Percentiles rank a stretch among this genome's conserved stretches.
phyloP scores from a whole-genome alignment of 805 yeast genomes.

The Maudiozyma bulderi region DNA sequence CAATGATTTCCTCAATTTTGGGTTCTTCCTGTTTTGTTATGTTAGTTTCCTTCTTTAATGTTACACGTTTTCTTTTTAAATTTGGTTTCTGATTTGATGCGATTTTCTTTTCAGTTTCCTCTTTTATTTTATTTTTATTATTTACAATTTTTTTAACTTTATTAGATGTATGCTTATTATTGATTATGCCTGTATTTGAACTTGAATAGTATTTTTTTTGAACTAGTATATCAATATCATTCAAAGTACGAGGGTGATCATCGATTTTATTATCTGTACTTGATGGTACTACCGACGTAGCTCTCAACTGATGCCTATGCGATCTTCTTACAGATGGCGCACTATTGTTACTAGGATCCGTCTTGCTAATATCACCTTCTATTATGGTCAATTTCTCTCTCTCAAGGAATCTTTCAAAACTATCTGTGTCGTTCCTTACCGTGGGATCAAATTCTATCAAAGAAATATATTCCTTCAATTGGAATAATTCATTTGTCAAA shows the following conservation, averaged over 20 bases:
- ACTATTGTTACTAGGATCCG: background rate
- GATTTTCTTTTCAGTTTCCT: background rate
- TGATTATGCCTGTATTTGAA: too few species aligned
- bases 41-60: background rate
- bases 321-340: background rate
- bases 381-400: constrained; percentile 11
- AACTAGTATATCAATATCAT: constrained; percentile 1
- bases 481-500: constrained; percentile 52
- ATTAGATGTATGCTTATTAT: background rate
- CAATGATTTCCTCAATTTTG: background rate
- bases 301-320: constrained; percentile 2
- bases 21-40: background rate
- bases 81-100: background rate
- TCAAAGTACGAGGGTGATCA: background rate
- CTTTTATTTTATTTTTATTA: background rate
- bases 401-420: constrained; percentile 28
- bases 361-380: constrained; percentile 8
- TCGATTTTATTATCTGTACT: background rate
- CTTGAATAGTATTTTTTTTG: background rate
- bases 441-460: constrained; percentile 54
- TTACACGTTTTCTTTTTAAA: background rate
- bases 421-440: constrained; percentile 27
- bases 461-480: constrained; percentile 51
- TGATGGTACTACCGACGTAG: background rate
- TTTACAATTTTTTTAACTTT: background rate